Evolutionary conservation across 495 filamentous ascomycete genomes (phyloP), one percentile per base, ranked within the genome.

Genomic region (Cercophora newfieldiana): DNA sequence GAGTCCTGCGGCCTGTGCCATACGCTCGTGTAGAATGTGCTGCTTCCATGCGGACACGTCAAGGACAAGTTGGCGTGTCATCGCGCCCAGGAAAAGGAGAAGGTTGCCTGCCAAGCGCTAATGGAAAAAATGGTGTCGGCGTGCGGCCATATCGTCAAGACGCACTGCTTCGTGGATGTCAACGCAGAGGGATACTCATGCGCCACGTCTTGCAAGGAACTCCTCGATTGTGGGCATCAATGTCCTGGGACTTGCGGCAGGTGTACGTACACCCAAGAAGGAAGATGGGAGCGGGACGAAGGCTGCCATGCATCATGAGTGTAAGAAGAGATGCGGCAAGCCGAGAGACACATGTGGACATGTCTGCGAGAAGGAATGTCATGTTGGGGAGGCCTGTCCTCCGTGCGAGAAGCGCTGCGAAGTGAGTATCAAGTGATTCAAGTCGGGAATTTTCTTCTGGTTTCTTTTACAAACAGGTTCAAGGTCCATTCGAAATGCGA

Each of bases 41-140:
- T 19, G 7, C 78, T 93, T 12, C 76, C 80, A 10, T 94, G 90
- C 69, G 86, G 86, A 0, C 90, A 93, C 71, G 30, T 70, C 0
- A 69, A 74, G 19, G 66, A 53, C n/a, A 68, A 70, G 3, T 70
- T 90, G 26, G 65, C 63, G 6, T 94, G 89, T 21, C 86, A 83
- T 63, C 63, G 71, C 7, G 69, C 72, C 3, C 58, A 67, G 26
- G 33, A 63, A 3, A 65, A 63, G 6, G 19, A 62, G 0, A 24
- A 49, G 0, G 53, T 80, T 3, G 29, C 26, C 8, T 85, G 82
- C 62, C 18, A 49, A 0, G 66, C 67, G 3, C 12, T n/a, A 3
- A 77, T 87, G 0, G 65, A 80, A 49, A 79, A 79, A 64, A 68
- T 37, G 0, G 75, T 90, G 12, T 77, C 80, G 0, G 70, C 69